Evolutionary conservation across 2,329 filamentous ascomycete genomes (phyloP).

Genomic region (Colletotrichum costaricense): DNA sequence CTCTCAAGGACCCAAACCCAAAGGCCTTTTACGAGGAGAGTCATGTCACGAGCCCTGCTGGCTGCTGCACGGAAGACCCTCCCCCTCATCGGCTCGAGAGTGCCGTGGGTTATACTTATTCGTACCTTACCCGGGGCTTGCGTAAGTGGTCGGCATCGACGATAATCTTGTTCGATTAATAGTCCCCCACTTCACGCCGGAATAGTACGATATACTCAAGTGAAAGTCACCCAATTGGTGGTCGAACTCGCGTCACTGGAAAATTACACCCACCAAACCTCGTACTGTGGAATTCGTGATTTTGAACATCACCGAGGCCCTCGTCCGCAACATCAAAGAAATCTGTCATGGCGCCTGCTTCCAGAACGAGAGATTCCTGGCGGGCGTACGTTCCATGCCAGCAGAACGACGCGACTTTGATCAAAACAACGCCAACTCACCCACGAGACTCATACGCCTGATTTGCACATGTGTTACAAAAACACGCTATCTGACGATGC

Average conservation of each 20-base stretch:
- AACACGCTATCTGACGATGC: not conserved
- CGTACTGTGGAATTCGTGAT: not conserved
- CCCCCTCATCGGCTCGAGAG: slow-evolving; percentile 20
- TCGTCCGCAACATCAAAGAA: not conserved
- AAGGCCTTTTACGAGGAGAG: not conserved
- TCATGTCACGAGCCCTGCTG: slow-evolving; percentile 17
- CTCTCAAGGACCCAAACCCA: not conserved
- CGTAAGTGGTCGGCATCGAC: not conserved
- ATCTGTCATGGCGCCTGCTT: not conserved
- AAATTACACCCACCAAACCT: not conserved
- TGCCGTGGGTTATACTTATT: not conserved
- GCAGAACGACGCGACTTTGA: not conserved
- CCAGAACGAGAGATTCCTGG: slow-evolving; percentile 12
- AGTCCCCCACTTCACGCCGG: slow-evolving; percentile 21
- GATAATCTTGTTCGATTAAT: not conserved
- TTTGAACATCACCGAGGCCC: not conserved
- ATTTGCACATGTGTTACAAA: not conserved
- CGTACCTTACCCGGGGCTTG: not conserved
- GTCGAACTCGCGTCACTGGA: not conserved
- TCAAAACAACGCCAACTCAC: slow-evolving; percentile 10
- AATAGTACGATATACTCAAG: not conserved
- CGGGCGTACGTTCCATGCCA: slow-evolving; percentile 17
- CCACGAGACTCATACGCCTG: not conserved
- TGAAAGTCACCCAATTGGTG: not conserved
- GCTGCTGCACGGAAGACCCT: not conserved